Percentiles rank a stretch among this genome's conserved stretches.
Evolutionary conservation across 2,329 filamentous ascomycete genomes (phyloP).

Genomic region (Cytospora piceicola): DNA sequence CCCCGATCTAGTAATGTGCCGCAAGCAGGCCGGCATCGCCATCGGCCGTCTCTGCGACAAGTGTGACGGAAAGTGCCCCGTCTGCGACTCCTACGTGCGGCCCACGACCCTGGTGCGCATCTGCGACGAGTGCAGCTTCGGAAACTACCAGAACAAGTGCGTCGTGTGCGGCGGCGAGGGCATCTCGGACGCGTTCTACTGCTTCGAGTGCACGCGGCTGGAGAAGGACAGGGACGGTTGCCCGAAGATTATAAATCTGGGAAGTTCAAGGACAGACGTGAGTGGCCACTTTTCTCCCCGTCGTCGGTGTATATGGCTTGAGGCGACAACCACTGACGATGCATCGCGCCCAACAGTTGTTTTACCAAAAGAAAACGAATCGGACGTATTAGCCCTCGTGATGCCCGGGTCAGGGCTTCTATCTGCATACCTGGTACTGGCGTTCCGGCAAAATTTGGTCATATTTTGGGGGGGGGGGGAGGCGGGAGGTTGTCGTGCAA

Average conservation of each 20-base stretch:
- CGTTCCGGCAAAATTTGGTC: conserved; percentile 26
- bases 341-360: conserved; percentile 49
- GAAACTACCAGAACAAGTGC: conserved; percentile 99
- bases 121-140: conserved; percentile 99
- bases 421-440: conserved; percentile 24
- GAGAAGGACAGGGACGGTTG: conserved; percentile 98
- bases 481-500: conserved; percentile 10
- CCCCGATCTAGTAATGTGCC: conserved; percentile 99
- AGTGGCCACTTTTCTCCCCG: conserved; percentile 50
- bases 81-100: conserved; percentile 98
- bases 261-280: conserved; percentile 92
- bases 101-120: conserved; percentile 97
- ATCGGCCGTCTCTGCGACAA: conserved; percentile 99
- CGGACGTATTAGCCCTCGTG: conserved; percentile 57
- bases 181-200: conserved; percentile 98
- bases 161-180: conserved; percentile 98
- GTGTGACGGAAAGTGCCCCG: conserved; percentile 98
- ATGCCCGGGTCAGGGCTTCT: conserved; percentile 54
- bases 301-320: not conserved
- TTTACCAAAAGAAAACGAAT: conserved; percentile 71
- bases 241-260: conserved; percentile 98
- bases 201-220: conserved; percentile 95
- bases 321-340: conserved; percentile 8
- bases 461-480: conserved; percentile 8
- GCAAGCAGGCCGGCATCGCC: conserved; percentile 95